Percentiles rank a stretch among this genome's conserved stretches.
phyloP scores from a whole-genome alignment of 2,329 filamentous ascomycete genomes.

The Phoma sp. region DNA sequence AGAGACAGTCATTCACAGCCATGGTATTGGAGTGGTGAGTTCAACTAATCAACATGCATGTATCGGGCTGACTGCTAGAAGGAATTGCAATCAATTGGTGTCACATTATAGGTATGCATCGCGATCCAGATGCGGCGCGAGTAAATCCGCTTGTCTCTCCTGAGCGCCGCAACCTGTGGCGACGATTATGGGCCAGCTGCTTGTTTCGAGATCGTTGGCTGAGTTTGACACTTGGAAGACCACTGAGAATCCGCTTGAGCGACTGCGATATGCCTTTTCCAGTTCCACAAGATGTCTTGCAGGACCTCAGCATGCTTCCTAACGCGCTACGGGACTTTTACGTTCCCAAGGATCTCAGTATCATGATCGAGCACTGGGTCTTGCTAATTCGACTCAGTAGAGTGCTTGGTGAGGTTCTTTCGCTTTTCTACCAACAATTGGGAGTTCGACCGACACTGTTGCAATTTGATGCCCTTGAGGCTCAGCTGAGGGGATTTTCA shows the following conservation, averaged over 20 bases:
- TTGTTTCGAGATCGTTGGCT: slow-evolving; percentile 14
- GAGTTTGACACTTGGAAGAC: slow-evolving; percentile 8
- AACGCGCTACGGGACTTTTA: background rate
- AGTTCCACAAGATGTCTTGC: background rate
- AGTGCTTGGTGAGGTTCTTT: slow-evolving; percentile 1
- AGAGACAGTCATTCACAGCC: slow-evolving; percentile 14
- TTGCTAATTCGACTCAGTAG: slow-evolving; percentile 1
- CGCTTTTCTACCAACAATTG: slow-evolving; percentile 5
- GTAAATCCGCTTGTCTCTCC: slow-evolving; percentile 1
- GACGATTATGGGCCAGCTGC: slow-evolving; percentile 10
- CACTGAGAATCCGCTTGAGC: slow-evolving; percentile 4
- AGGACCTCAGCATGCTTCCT: background rate
- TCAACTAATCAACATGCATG: background rate
- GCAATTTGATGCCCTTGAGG: slow-evolving; percentile 2
- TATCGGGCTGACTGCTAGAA: background rate
- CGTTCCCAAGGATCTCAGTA: background rate
- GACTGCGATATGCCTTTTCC: slow-evolving; percentile 14
- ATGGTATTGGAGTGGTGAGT: slow-evolving; percentile 16
- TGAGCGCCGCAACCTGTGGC: slow-evolving; percentile 4
- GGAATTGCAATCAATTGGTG: slow-evolving; percentile 11
- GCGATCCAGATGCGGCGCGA: slow-evolving; percentile 6
- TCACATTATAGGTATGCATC: slow-evolving; percentile 13
- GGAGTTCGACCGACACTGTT: background rate
- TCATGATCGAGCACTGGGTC: slow-evolving; percentile 3
- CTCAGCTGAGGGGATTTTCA: background rate